Percentiles rank a stretch among this genome's conserved stretches.
phyloP scores from a whole-genome alignment of 129 eudicot genomes.

The Calendula officinalis region DNA sequence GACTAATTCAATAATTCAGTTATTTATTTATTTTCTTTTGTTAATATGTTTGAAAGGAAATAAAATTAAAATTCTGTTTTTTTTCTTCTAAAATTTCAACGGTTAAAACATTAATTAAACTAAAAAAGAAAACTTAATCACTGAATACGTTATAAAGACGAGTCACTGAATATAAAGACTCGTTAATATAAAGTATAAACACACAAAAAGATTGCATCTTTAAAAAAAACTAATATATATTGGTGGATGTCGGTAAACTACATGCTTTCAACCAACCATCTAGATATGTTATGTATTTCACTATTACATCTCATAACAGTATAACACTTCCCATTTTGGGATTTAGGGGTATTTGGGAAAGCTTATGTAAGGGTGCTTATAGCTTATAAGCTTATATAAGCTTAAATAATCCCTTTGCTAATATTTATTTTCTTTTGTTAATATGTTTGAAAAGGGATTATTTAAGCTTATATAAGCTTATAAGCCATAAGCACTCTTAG shows the following conservation, averaged over 20 bases:
- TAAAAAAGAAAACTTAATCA: too few relatives aligned
- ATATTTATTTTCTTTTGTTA: too few relatives aligned
- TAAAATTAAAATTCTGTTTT: too few relatives aligned
- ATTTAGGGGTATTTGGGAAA: too few relatives aligned
- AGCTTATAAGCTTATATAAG: too few relatives aligned
- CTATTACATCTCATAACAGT: not conserved
- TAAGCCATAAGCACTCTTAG: too few relatives aligned
- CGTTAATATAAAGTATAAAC: not conserved
- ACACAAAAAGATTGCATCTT: not conserved
- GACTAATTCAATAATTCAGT: conserved; percentile 10
- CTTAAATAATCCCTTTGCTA: too few relatives aligned
- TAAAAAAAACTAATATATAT: not conserved
- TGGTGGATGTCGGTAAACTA: not conserved
- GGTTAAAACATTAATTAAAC: too few relatives aligned
- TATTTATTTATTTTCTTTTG: not conserved
- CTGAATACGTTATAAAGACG: not conserved
- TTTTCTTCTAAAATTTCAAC: too few relatives aligned
- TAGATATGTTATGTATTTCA: not conserved
- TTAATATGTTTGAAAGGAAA: not conserved
- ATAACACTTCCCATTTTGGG: not conserved
- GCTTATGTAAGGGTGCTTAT: too few relatives aligned
- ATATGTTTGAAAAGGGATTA: too few relatives aligned
- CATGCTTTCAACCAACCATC: conserved; percentile 20
- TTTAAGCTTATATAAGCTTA: too few relatives aligned
- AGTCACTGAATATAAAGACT: not conserved